Base-by-base conservation (phyloP, 169 alveolate species). In the Plasmodium gonderi region DNA sequence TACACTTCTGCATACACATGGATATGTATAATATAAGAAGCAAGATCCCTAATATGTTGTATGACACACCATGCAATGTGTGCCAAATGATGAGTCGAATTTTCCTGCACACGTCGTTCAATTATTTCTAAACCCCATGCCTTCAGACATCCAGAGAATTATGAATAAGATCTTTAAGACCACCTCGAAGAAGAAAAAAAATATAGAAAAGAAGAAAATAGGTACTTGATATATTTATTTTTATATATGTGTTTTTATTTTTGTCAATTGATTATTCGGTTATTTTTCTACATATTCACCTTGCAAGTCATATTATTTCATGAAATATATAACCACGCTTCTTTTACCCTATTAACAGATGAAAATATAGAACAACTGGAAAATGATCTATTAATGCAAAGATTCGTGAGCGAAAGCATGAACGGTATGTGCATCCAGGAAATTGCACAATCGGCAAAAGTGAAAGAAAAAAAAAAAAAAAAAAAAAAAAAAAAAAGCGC, bases 351-450 rank as follows among this genome's bases (percentile, higher is more conserved):
- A 14, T 6, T 4, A 20, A 14, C 44, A 82, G 91, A 82, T 67
- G 75, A 20, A n/a, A 82, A 44, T 17, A 82, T 82, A n/a, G 54
- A 69, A n/a, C 75, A 82, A 17, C 81, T 82, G n/a, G 91, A 82
- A 40, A 44, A 44, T 12, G 91, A 82, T 42, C 74, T 82, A 14
- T n/a, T 82, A 23, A 29, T 82, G 75, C 91, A 82, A 26, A n/a
- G 78, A 42, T 82, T 82, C 38, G 76, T 82, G 17, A 82, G 31
- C 42, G 91, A 82, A 20, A 82, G 33, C 23, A 9, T 45, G 20
- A 67, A 82, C 47, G 91, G 91, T 82, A 80, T 38, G 36, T 0
- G 60, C 26, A 14, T 29, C 9, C 8, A 9, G 51, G 51, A 9
- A 9, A 42, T 9, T 6, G 9, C 51, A 42, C 51, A 42, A n/a